Evolutionary conservation across 345 rosid species (phyloP), one percentile per base, ranked within the genome.

Genomic region (Leavenworthia alabamica): DNA sequence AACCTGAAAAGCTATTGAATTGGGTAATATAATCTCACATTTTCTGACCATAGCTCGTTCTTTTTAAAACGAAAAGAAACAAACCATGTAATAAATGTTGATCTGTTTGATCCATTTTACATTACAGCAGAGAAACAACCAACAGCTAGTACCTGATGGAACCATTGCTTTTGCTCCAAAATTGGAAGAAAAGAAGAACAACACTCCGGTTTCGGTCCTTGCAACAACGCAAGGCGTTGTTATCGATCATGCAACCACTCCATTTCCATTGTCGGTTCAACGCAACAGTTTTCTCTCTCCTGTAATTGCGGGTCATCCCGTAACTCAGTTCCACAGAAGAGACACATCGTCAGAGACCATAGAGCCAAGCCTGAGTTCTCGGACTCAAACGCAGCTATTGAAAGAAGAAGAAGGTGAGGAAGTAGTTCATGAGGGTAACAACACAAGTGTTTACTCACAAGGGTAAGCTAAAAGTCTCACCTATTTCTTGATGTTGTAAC

Each of bases 371-470:
- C 70, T 0, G 46, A 65, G 74, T 27, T 54, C 64, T 50, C 79
- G 68, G 51, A 68, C 70, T 23, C 84, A 68, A 19, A 6, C 78
- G 12, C 78, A 69, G 35, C 28, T 35, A 11, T 45, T 69, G 40
- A 76, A 74, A 66, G 76, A 52, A 64, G 77, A 82, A 40, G 80
- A 82, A 40, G 80, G 77, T 46, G 92, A 70, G 27, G 78, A 85
- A 51, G 70, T 75, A 5, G 62, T 83, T 66, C 85, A 79, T 60
- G 87, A 80, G 48, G 99, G 99, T 58, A 86, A 76, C 16, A 86
- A 90, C 55, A 86, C 99, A 39, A 88, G 82, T 54, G 82, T 70
- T 6, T 90, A 90, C 68, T 94, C 97, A 29, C 88, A 82, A 73
- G 89, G 93, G 99, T 90, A 78, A 80, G 68, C 45, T 39, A 26